Percentiles rank a stretch among this genome's conserved stretches.
Evolutionary conservation across 202 grass and related monocot genomes (phyloP).

Genomic region (Eragrostis tef): DNA sequence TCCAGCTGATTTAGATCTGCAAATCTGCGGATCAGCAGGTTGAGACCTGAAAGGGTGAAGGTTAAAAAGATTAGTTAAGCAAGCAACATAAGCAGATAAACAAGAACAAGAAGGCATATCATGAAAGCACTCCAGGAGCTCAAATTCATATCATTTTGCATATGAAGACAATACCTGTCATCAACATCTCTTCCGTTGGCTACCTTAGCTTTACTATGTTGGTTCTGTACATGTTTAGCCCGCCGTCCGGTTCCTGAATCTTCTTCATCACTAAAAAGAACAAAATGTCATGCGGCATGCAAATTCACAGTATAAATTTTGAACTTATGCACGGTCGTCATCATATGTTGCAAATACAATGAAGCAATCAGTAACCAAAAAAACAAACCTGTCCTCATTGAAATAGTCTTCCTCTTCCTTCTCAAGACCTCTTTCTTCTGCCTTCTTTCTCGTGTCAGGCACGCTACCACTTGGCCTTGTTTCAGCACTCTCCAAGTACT

Average conservation of each 20-base stretch:
- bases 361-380: slow-evolving; percentile 34
- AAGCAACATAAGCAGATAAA: slow-evolving; percentile 30
- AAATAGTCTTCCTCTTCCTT: slow-evolving; percentile 99
- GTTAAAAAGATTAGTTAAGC: slow-evolving; percentile 12
- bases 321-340: background rate
- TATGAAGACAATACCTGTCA: slow-evolving; percentile 59
- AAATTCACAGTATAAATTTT: slow-evolving; percentile 20
- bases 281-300: slow-evolving; percentile 32
- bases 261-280: slow-evolving; percentile 84
- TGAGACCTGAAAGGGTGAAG: background rate
- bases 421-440: slow-evolving; percentile 88
- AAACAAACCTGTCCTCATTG: slow-evolving; percentile 80
- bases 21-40: slow-evolving; percentile 17
- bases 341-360: slow-evolving; percentile 40
- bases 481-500: slow-evolving; percentile 81
- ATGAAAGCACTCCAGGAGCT: background rate
- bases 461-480: slow-evolving; percentile 55
- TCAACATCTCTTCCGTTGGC: slow-evolving; percentile 74
- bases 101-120: slow-evolving; percentile 13
- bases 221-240: slow-evolving; percentile 52
- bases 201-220: slow-evolving; percentile 50
- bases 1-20: slow-evolving; percentile 71
- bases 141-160: slow-evolving; percentile 8
- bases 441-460: slow-evolving; percentile 70
- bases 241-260: slow-evolving; percentile 66